These are phyloP conservation scores for Fusarium gaditjirri DNA, from an alignment of 2,329 filamentous ascomycete genomes.

Conservation along the genomic window DNA sequence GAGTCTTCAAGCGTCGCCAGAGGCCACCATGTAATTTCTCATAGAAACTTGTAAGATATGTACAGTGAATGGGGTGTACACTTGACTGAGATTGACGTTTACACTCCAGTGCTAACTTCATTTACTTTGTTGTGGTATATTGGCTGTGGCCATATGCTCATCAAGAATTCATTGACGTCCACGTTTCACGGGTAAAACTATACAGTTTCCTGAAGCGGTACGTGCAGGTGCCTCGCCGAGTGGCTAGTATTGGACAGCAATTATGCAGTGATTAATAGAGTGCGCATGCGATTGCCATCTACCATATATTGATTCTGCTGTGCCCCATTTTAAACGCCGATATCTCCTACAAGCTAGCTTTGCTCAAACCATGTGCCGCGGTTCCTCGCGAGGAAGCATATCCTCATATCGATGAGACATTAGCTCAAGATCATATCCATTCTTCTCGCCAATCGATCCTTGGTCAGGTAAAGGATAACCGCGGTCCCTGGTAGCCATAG, in stretches of 20 bases:
- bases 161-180: background rate
- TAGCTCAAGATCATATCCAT: slow-evolving; percentile 60
- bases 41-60: slow-evolving; percentile 50
- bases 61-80: slow-evolving; percentile 49
- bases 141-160: background rate
- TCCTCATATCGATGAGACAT: slow-evolving; percentile 67
- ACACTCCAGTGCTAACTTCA: background rate
- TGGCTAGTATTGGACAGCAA: slow-evolving; percentile 1
- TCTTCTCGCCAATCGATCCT: slow-evolving; percentile 51
- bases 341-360: slow-evolving; percentile 8
- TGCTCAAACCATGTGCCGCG: slow-evolving; percentile 55
- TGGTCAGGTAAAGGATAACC: slow-evolving; percentile 51
- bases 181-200: background rate
- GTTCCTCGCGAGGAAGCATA: slow-evolving; percentile 63
- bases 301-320: slow-evolving; percentile 17
- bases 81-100: slow-evolving; percentile 30
- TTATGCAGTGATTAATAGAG: background rate
- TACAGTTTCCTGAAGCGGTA: background rate
- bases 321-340: slow-evolving; percentile 12
- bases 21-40: slow-evolving; percentile 33
- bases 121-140: background rate
- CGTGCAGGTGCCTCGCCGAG: background rate
- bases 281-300: slow-evolving; percentile 5
- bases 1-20: slow-evolving; percentile 1
- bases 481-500: slow-evolving; percentile 59